These are phyloP conservation scores for Elaeis guineensis DNA, from an alignment of 176 grass and related monocot genomes.

Conservation along the genomic window DNA sequence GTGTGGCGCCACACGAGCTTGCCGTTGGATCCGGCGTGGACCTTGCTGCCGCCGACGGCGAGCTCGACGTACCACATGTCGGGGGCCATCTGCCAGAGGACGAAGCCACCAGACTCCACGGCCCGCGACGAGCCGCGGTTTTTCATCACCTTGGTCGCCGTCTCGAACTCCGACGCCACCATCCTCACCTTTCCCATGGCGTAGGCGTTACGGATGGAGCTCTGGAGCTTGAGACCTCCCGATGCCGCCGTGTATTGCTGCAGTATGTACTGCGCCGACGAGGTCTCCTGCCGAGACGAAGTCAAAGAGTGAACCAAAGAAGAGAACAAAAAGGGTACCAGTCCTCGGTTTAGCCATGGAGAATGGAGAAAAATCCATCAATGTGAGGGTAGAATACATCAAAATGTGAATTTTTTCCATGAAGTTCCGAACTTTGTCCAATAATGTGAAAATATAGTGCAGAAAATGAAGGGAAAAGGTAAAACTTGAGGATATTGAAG, in stretches of 20 bases:
- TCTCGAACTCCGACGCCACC: conserved; percentile 81
- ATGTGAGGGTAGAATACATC: not conserved
- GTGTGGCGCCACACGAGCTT: conserved; percentile 90
- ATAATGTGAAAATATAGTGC: not conserved
- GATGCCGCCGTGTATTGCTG: conserved; percentile 88
- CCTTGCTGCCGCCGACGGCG: conserved; percentile 84
- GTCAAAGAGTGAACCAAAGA: too few species aligned
- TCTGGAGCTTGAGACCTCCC: conserved; percentile 53
- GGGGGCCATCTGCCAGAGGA: conserved; percentile 89
- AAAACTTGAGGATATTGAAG: not conserved
- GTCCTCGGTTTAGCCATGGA: too few species aligned
- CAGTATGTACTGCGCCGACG: conserved; percentile 88
- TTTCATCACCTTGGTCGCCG: conserved; percentile 57
- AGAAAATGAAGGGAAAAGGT: conserved; percentile 9
- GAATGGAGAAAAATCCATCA: not conserved
- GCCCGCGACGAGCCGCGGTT: conserved; percentile 44
- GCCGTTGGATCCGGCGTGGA: conserved; percentile 82
- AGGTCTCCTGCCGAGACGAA: conserved; percentile 42
- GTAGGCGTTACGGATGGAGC: conserved; percentile 67
- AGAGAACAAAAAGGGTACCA: too few species aligned
- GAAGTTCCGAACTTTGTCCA: too few species aligned
- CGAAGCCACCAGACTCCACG: conserved; percentile 72
- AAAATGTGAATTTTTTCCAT: conserved; percentile 11
- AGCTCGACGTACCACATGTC: conserved; percentile 97
- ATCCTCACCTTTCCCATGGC: conserved; percentile 90